Evolutionary conservation across 2,329 filamentous ascomycete species (phyloP).

Genomic region (Trichoderma lentiforme): DNA sequence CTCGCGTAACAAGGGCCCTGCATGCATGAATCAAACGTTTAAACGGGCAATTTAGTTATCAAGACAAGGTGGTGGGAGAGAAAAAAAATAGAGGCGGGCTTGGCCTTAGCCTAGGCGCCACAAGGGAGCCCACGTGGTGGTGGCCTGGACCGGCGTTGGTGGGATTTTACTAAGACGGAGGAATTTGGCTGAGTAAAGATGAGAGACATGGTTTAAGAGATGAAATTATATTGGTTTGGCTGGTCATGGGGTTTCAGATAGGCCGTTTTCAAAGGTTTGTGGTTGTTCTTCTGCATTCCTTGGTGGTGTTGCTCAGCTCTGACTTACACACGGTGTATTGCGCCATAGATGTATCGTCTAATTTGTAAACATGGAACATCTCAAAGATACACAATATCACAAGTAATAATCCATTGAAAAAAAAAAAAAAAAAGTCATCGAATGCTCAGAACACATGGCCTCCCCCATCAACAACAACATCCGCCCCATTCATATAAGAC

Average conservation of each 20-base stretch:
- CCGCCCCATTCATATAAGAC: constrained; percentile 65
- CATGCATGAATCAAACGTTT: background rate
- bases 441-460: constrained; percentile 21
- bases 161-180: background rate
- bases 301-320: background rate
- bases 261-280: background rate
- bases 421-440: background rate
- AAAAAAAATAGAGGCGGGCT: background rate
- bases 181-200: background rate
- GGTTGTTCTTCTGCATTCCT: background rate
- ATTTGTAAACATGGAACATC: background rate
- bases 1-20: background rate
- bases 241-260: background rate
- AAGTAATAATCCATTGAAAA: background rate
- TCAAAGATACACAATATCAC: background rate
- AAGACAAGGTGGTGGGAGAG: background rate
- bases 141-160: background rate
- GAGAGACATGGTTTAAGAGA: background rate
- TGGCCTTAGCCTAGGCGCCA: background rate
- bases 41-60: background rate
- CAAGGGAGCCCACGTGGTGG: background rate
- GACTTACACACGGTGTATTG: background rate
- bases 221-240: background rate
- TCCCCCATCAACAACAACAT: constrained; percentile 63
- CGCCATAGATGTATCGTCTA: background rate